Conservation (phyloP, 192 early-diverging fungal genomes). For the Dissophora globulifera region DNA sequence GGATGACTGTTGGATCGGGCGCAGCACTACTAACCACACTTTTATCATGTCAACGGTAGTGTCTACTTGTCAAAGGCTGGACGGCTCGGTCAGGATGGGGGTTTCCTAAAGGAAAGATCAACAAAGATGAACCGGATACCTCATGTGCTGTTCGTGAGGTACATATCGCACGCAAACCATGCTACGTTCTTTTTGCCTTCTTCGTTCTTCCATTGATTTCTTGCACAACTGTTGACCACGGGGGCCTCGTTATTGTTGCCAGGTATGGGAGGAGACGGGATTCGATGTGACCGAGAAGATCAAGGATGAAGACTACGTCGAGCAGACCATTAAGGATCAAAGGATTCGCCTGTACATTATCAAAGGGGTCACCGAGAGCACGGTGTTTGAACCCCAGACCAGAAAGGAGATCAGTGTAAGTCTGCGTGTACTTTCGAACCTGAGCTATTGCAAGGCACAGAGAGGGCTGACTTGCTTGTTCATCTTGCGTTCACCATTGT, state of each 20-base stretch:
- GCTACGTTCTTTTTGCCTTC: no score
- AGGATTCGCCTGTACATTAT: slow-evolving; percentile 92
- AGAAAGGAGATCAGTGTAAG: slow-evolving; percentile 95
- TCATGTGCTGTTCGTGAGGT: slow-evolving; percentile 94
- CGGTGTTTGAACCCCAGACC: slow-evolving; percentile 83
- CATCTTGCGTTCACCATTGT: not conserved
- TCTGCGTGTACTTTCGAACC: not conserved
- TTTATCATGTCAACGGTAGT: slow-evolving; percentile 46
- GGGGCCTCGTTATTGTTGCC: no score
- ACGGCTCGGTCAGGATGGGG: slow-evolving; percentile 91
- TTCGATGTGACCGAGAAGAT: slow-evolving; percentile 83
- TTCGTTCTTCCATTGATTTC: no score
- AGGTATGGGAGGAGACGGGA: slow-evolving; percentile 95
- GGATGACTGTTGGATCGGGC: no score
- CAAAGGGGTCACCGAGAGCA: slow-evolving; percentile 84
- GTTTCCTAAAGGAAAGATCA: slow-evolving; percentile 99
- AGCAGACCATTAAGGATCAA: slow-evolving; percentile 91
- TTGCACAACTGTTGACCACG: no score
- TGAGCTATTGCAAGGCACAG: not conserved
- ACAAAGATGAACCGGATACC: slow-evolving; percentile 91
- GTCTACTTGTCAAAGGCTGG: slow-evolving; percentile 95
- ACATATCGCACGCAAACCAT: not conserved
- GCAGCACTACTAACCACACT: no score
- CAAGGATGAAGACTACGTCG: slow-evolving; percentile 84
- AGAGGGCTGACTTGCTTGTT: not conserved